A percentile compares a stretch with the other conserved stretches of the same genome.
phyloP scores from a whole-genome alignment of 768 basidiomycete genomes.

The Hygrocybe coccinea region DNA sequence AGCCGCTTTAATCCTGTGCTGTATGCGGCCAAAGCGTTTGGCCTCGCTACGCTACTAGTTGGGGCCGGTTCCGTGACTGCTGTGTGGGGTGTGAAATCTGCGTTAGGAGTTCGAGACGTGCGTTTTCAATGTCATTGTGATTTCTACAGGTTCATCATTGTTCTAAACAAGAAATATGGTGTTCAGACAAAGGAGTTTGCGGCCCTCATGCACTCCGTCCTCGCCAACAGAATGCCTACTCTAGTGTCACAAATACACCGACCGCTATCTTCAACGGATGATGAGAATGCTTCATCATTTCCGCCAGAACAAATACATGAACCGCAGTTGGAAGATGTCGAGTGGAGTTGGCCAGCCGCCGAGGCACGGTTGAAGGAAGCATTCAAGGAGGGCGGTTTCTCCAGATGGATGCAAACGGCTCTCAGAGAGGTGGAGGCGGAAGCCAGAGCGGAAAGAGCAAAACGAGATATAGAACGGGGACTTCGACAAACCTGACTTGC shows the following conservation, averaged over 20 bases:
- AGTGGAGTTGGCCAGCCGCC: slow-evolving; percentile 52
- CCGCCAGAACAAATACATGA: not conserved
- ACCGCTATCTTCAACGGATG: slow-evolving; percentile 30
- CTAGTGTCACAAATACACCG: slow-evolving; percentile 52
- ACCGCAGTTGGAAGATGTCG: slow-evolving; percentile 17
- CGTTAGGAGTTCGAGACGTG: slow-evolving; percentile 54
- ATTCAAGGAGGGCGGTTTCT: slow-evolving; percentile 55
- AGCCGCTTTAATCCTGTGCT: slow-evolving; percentile 48
- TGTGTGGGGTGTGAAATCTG: slow-evolving; percentile 46
- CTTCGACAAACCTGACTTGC: not conserved
- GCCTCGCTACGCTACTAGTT: slow-evolving; percentile 60
- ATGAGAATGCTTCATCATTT: slow-evolving; percentile 14
- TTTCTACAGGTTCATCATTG: too few relatives aligned
- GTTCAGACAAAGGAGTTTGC: slow-evolving; percentile 57
- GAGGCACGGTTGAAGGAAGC: slow-evolving; percentile 50
- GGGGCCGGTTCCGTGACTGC: slow-evolving; percentile 40
- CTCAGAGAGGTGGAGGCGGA: slow-evolving; percentile 57
- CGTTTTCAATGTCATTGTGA: slow-evolving; percentile 20
- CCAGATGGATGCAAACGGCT: slow-evolving; percentile 51
- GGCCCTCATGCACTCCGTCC: slow-evolving; percentile 45
- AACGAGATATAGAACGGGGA: slow-evolving; percentile 12
- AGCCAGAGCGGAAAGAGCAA: slow-evolving; percentile 43
- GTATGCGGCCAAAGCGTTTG: slow-evolving; percentile 58
- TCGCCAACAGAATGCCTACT: slow-evolving; percentile 45
- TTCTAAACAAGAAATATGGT: slow-evolving; percentile 1